These are phyloP conservation scores for Talaromyces thailandensis DNA, from an alignment of 495 filamentous ascomycete genomes.

Conservation along the genomic window DNA sequence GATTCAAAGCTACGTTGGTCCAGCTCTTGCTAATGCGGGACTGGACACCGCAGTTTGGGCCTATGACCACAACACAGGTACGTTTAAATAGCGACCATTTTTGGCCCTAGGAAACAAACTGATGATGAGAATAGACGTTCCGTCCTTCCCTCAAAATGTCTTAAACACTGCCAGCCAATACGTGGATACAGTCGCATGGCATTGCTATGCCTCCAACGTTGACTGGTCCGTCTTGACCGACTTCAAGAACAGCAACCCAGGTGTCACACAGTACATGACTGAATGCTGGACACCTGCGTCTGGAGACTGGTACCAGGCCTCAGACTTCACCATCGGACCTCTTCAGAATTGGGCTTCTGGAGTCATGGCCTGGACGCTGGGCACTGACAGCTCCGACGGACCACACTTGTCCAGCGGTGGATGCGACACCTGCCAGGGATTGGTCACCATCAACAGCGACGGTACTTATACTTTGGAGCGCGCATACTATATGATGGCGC, in stretches of 20 bases:
- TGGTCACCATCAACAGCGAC: slow-evolving; percentile 29
- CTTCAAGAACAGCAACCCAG: slow-evolving; percentile 38
- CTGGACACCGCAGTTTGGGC: slow-evolving; percentile 41
- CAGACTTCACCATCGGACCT: slow-evolving; percentile 45
- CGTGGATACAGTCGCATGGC: slow-evolving; percentile 44
- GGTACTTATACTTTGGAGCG: slow-evolving; percentile 37
- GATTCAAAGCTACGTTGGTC: slow-evolving; percentile 40
- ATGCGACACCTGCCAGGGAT: slow-evolving; percentile 35
- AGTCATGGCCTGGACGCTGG: slow-evolving; percentile 45
- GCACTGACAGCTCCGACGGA: slow-evolving; percentile 39
- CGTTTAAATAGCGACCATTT: neutral
- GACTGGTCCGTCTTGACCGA: slow-evolving; percentile 42
- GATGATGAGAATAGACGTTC: slow-evolving; percentile 15
- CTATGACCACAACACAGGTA: slow-evolving; percentile 50
- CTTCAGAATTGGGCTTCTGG: slow-evolving; percentile 49
- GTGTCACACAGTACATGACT: slow-evolving; percentile 46
- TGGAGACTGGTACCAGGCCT: slow-evolving; percentile 39
- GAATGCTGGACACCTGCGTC: slow-evolving; percentile 45
- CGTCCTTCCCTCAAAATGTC: slow-evolving; percentile 40
- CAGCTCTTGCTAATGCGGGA: slow-evolving; percentile 31
- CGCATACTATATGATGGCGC: slow-evolving; percentile 50
- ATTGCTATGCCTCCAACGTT: slow-evolving; percentile 40
- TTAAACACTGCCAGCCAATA: slow-evolving; percentile 31
- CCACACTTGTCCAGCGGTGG: slow-evolving; percentile 45
- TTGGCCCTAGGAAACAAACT: neutral